Percentiles rank a stretch among this genome's conserved stretches.
phyloP scores from a whole-genome alignment of 2,329 filamentous ascomycete genomes.

The Verticillium nubilum region DNA sequence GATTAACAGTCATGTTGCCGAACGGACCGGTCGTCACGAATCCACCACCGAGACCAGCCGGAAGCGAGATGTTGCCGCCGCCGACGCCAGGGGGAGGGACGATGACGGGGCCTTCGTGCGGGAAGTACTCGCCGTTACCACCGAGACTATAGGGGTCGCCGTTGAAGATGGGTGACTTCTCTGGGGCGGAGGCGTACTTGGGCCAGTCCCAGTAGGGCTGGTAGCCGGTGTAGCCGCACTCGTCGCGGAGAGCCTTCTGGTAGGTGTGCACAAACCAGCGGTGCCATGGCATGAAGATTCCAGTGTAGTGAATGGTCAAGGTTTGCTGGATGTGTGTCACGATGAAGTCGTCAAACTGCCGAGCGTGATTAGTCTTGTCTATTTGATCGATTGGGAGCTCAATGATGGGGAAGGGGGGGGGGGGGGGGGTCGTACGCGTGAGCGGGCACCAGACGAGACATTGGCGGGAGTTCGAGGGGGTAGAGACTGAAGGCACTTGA shows the following conservation, averaged over 20 bases:
- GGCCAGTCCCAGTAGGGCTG: constrained; percentile 45
- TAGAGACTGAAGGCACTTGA: constrained; percentile 35
- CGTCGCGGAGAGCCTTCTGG: constrained; percentile 30
- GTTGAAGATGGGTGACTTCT: constrained; percentile 45
- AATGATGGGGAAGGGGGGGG: not conserved
- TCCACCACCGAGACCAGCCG: constrained; percentile 42
- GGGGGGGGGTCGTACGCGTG: constrained; percentile 15
- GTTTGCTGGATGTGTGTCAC: constrained; percentile 34
- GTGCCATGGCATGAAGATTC: constrained; percentile 36
- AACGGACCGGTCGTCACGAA: constrained; percentile 42
- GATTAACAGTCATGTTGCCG: constrained; percentile 26
- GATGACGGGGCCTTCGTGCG: constrained; percentile 23
- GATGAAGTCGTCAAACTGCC: constrained; percentile 33
- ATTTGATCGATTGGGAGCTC: too few species aligned
- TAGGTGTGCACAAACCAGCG: constrained; percentile 33
- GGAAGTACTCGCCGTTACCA: constrained; percentile 35
- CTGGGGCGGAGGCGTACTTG: constrained; percentile 34
- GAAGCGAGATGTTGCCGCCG: constrained; percentile 13
- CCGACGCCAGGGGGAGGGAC: constrained; percentile 18
- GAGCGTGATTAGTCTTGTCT: not conserved
- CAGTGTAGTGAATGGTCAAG: constrained; percentile 23
- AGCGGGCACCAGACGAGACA: constrained; percentile 34
- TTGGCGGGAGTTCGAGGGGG: constrained; percentile 26
- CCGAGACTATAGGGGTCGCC: constrained; percentile 40
- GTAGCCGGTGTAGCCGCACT: constrained; percentile 34